phyloP scores from a whole-genome alignment of 306 rosid species.

The Prunus dulcis region DNA sequence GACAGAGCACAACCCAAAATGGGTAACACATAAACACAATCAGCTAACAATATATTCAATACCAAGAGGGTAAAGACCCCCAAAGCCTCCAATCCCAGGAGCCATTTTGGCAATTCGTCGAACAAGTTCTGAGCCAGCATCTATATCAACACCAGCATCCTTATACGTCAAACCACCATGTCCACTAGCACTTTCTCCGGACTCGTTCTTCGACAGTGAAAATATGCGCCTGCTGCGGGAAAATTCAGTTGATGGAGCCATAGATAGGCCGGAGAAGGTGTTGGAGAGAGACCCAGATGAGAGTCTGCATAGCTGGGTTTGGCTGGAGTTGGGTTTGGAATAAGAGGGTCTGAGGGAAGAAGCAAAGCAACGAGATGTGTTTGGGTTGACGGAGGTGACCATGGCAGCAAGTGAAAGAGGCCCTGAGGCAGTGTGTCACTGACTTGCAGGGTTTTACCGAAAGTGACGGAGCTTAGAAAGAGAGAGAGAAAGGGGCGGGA shows the following conservation, averaged over 20 bases:
- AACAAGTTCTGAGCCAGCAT: slow-evolving; percentile 90
- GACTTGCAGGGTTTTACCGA: background rate
- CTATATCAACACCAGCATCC: slow-evolving; percentile 92
- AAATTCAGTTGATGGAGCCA: slow-evolving; percentile 1
- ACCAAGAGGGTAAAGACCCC: slow-evolving; percentile 89
- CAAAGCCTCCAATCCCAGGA: slow-evolving; percentile 92
- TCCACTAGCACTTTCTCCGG: slow-evolving; percentile 3
- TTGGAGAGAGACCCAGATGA: background rate
- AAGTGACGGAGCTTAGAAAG: background rate
- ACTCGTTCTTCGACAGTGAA: slow-evolving; percentile 24
- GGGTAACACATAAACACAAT: background rate
- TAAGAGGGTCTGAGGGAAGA: background rate
- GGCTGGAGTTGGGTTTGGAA: background rate
- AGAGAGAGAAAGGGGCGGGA: slow-evolving; percentile 7
- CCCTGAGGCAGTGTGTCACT: background rate
- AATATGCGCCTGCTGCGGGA: background rate
- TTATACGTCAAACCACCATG: slow-evolving; percentile 59
- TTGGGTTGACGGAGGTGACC: slow-evolving; percentile 22
- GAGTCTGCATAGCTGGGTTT: background rate
- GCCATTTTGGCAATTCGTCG: slow-evolving; percentile 85
- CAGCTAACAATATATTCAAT: background rate
- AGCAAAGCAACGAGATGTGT: slow-evolving; percentile 9
- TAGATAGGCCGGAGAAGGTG: slow-evolving; percentile 11
- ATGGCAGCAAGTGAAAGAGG: background rate
- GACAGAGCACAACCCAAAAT: background rate